Conservation (phyloP, 2,329 filamentous ascomycete genomes). For the Endothia cerciana region DNA sequence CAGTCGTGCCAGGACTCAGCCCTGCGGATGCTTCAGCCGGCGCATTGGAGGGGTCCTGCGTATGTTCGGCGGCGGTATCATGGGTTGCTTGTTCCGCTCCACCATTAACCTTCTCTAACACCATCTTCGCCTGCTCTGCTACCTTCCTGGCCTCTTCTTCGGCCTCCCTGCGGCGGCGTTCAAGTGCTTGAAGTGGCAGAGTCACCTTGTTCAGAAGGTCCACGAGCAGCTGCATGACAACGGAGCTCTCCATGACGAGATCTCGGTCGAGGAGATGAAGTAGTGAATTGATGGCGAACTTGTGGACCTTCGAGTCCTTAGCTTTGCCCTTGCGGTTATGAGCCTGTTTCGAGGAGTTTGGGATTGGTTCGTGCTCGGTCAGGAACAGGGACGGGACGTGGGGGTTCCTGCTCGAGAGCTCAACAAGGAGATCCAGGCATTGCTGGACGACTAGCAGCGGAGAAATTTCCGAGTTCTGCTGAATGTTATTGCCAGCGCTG, state of each 20-base stretch:
- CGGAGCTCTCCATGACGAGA: slow-evolving; percentile 94
- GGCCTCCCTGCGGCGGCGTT: slow-evolving; percentile 81
- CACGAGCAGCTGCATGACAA: slow-evolving; percentile 92
- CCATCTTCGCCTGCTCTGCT: slow-evolving; percentile 41
- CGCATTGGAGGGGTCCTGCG: slow-evolving; percentile 23
- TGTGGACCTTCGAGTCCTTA: slow-evolving; percentile 81
- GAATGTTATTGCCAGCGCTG: slow-evolving; percentile 47
- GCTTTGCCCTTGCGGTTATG: slow-evolving; percentile 83
- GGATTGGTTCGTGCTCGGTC: slow-evolving; percentile 83
- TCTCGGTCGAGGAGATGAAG: slow-evolving; percentile 89
- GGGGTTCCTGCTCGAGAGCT: slow-evolving; percentile 80
- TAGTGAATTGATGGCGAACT: slow-evolving; percentile 90
- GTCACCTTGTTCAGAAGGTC: slow-evolving; percentile 87
- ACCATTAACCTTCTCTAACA: slow-evolving; percentile 33
- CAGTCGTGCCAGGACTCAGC: slow-evolving; percentile 20
- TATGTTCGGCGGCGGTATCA: slow-evolving; percentile 24
- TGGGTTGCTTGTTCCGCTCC: slow-evolving; percentile 35
- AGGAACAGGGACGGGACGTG: slow-evolving; percentile 92
- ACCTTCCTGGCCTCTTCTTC: slow-evolving; percentile 57
- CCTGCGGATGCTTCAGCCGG: slow-evolving; percentile 36
- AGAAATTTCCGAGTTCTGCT: slow-evolving; percentile 82
- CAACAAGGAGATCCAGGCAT: slow-evolving; percentile 83
- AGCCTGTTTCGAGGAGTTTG: slow-evolving; percentile 75
- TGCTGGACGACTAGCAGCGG: slow-evolving; percentile 96
- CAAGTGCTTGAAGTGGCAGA: slow-evolving; percentile 77